phyloP scores from a whole-genome alignment of 768 basidiomycete species.

The Holtermannia corniformis region DNA sequence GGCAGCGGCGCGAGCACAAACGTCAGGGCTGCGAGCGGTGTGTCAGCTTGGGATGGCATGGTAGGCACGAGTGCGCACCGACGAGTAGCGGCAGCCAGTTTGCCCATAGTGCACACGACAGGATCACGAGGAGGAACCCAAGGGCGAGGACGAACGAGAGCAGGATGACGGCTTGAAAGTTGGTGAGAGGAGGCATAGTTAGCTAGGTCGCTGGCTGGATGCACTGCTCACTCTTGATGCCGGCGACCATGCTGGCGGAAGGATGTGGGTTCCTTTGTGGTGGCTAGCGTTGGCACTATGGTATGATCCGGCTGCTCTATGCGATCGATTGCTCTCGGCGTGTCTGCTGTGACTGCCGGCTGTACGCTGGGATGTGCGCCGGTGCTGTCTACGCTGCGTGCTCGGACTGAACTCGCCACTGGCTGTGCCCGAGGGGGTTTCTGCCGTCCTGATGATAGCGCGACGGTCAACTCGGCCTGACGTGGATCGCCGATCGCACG shows the following conservation, averaged over 20 bases:
- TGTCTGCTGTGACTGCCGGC: too few relatives aligned
- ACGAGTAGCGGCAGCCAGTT: conserved; percentile 97
- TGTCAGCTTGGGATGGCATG: background rate
- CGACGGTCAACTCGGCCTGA: too few relatives aligned
- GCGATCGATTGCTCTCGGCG: too few relatives aligned
- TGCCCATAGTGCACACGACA: conserved; percentile 87
- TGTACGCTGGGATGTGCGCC: too few relatives aligned
- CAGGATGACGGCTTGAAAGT: conserved; percentile 70
- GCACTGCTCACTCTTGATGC: conserved; percentile 26
- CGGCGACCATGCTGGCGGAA: conserved; percentile 31
- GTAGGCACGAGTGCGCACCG: conserved; percentile 49
- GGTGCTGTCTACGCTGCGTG: too few relatives aligned
- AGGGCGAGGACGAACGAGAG: conserved; percentile 94
- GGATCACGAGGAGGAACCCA: conserved; percentile 95
- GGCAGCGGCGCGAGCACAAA: conserved; percentile 94
- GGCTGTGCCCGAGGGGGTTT: too few relatives aligned
- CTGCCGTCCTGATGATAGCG: too few relatives aligned
- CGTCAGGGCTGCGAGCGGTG: conserved; percentile 73
- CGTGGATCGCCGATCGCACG: too few relatives aligned
- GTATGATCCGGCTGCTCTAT: too few relatives aligned
- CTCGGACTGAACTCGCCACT: too few relatives aligned
- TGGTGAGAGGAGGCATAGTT: background rate
- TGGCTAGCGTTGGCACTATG: background rate
- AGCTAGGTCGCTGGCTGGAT: background rate
- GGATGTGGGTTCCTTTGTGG: background rate